Evolutionary conservation across 1,284 basidiomycete species (phyloP).

Genomic region (Gomphus bonarii): DNA sequence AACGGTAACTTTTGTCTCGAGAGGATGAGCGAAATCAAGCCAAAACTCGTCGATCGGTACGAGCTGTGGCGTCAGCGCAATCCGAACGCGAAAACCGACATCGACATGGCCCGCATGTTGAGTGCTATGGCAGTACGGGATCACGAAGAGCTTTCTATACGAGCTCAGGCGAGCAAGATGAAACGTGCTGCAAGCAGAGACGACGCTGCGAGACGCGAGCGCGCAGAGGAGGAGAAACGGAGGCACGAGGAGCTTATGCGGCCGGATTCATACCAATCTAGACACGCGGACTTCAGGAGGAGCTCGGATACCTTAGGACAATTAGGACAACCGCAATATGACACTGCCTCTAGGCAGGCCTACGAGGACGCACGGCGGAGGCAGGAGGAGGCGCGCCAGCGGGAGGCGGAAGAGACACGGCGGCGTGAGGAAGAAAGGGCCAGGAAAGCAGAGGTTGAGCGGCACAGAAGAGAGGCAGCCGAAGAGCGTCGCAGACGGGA

Average conservation of each 20-base stretch:
- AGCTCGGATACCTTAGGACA: neutral
- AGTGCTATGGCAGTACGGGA: slow-evolving; percentile 1
- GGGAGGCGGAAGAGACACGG: slow-evolving; percentile 4
- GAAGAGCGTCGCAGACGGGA: slow-evolving; percentile 28
- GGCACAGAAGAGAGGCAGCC: slow-evolving; percentile 27
- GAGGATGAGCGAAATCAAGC: slow-evolving; percentile 22
- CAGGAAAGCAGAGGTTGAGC: slow-evolving; percentile 19
- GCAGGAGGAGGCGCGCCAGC: slow-evolving; percentile 1
- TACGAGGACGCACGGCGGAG: slow-evolving; percentile 1
- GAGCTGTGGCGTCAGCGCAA: slow-evolving; percentile 23
- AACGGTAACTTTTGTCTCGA: slow-evolving; percentile 19
- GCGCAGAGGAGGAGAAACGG: neutral
- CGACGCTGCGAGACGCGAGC: neutral
- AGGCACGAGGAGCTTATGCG: neutral
- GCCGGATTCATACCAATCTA: neutral
- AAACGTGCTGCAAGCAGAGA: neutral
- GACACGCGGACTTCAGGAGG: neutral
- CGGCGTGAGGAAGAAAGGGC: slow-evolving; percentile 2
- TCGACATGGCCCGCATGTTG: slow-evolving; percentile 5
- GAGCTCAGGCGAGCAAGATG: slow-evolving; percentile 4
- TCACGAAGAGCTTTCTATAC: slow-evolving; percentile 4
- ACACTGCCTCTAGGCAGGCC: neutral
- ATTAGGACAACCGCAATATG: neutral
- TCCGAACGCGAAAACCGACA: slow-evolving; percentile 3
- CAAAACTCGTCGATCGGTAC: slow-evolving; percentile 25